Base-by-base conservation (phyloP, 2,329 filamentous ascomycete species). In the Trichoderma harzianum region DNA sequence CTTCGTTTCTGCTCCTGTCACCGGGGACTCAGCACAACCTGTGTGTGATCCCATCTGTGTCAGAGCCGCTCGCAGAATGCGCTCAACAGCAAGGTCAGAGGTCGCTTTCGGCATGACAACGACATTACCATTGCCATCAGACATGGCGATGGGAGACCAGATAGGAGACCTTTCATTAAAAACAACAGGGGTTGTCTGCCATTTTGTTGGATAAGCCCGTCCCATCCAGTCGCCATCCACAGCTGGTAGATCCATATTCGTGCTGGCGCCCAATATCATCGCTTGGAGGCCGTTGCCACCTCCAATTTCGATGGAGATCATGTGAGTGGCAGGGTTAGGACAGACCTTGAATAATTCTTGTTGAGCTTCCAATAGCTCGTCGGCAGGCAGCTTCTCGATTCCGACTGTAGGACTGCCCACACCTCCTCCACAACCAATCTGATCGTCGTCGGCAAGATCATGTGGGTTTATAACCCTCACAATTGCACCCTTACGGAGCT, bases 271-370 rank as follows among this genome's bases (percentile, higher is more conserved):
- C 5, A 90, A 79, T 5, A 89, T 83, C 79, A 91, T 81, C 10
- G 86, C 85, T 74, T 89, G 85, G 10, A 91, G 81, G 0, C 90
- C 89, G 74, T 92, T 92, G 5, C 85, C 86, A 7, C 90, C 90
- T n/a, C 90, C 90, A 69, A 92, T 90, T 75, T 92, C 90, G 12
- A 91, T 78, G 1, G 88, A 85, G 73, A 92, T 88, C 73, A 91
- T 86, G 47, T 88, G 87, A 24, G 89, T 86, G 26, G 87, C 84
- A 1, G 78, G 77, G 18, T 79, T 77, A 47, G 83, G 80, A 62
- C 85, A 81, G 32, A 86, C 84, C 62, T 86, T 84, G 78, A 86
- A 88, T 12, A 91, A 80, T 75, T 87, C 87, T 1, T 76, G 74
- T 72, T 87, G 86, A 3, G 86, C 82, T 63, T 88, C 79, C 53